Evolutionary conservation across 2,329 filamentous ascomycete species (phyloP).

Genomic region (Trichothecium roseum): DNA sequence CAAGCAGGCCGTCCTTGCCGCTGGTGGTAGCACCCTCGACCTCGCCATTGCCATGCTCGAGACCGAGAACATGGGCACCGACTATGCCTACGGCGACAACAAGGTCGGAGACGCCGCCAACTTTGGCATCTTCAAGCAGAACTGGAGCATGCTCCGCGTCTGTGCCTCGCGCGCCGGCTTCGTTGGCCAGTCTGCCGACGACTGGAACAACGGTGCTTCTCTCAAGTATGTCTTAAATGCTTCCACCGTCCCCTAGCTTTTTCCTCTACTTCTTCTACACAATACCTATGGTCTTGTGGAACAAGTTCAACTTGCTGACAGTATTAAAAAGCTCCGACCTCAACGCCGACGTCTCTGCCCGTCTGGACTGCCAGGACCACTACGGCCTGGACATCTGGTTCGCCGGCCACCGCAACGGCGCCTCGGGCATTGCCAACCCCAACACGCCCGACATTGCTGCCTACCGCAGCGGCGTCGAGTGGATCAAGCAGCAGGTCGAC

Average conservation of each 20-base stretch:
- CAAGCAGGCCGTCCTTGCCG: constrained; percentile 13
- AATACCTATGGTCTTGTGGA: too few relatives aligned
- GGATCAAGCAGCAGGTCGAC: constrained; percentile 9
- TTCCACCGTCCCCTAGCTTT: background rate
- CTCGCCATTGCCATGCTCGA: constrained; percentile 21
- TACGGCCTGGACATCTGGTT: constrained; percentile 9
- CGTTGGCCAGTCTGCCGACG: constrained; percentile 7
- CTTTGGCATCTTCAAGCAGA: constrained; percentile 21
- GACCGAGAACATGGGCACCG: constrained; percentile 13
- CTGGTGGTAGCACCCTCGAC: constrained; percentile 17
- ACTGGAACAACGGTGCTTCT: constrained; percentile 15
- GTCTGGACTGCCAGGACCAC: constrained; percentile 9
- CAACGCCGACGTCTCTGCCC: constrained; percentile 6
- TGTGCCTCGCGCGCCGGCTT: constrained; percentile 14
- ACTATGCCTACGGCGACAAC: constrained; percentile 16
- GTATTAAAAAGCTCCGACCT: constrained; percentile 8
- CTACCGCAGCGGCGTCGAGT: constrained; percentile 6
- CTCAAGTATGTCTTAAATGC: constrained; percentile 13
- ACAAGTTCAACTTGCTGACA: too few relatives aligned
- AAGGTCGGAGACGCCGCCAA: constrained; percentile 17
- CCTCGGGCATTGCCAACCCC: constrained; percentile 7
- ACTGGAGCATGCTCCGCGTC: constrained; percentile 16
- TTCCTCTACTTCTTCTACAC: background rate
- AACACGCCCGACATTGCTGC: constrained; percentile 6
- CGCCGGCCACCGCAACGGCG: constrained; percentile 9